Evolutionary conservation across 169 alveolate species (phyloP).

Genomic region (Cryptosporidium andersoni): DNA sequence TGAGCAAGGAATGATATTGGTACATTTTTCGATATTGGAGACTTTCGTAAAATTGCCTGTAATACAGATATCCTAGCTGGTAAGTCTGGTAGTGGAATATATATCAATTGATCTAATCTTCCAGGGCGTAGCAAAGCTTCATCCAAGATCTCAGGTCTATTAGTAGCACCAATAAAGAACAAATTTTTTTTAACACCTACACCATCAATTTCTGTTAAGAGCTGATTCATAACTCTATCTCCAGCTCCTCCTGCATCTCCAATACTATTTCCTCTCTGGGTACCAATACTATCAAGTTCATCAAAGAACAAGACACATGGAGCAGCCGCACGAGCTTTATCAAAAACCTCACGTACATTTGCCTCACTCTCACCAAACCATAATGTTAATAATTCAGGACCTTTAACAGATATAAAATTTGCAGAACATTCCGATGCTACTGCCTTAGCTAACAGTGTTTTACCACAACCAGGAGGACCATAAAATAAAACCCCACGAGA

Average conservation of each 20-base stretch:
- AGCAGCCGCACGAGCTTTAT: conserved; percentile 98
- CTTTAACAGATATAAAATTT: conserved; percentile 97
- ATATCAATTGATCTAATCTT: conserved; percentile 97
- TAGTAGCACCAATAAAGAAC: conserved; percentile 99
- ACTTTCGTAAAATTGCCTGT: conserved; percentile 94
- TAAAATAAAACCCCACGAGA: conserved; percentile 98
- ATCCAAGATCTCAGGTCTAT: conserved; percentile 98
- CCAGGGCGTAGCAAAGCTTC: conserved; percentile 99
- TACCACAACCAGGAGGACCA: conserved; percentile 99
- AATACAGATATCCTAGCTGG: conserved; percentile 95
- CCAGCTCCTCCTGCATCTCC: conserved; percentile 99
- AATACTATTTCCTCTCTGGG: conserved; percentile 91
- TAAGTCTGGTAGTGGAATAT: conserved; percentile 99
- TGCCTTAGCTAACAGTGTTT: conserved; percentile 98
- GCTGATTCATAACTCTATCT: conserved; percentile 98
- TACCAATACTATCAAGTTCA: conserved; percentile 99
- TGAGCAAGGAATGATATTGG: conserved; percentile 97
- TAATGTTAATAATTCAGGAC: conserved; percentile 99
- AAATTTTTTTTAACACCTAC: conserved; percentile 98
- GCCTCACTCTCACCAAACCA: conserved; percentile 99
- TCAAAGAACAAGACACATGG: conserved; percentile 99
- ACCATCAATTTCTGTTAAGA: conserved; percentile 99
- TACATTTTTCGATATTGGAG: conserved; percentile 97
- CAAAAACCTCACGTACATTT: conserved; percentile 99
- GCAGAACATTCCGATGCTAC: conserved; percentile 99